These are phyloP conservation scores for Filobasidium wieringae DNA, from an alignment of 768 basidiomycete species.

Conservation along the genomic window DNA sequence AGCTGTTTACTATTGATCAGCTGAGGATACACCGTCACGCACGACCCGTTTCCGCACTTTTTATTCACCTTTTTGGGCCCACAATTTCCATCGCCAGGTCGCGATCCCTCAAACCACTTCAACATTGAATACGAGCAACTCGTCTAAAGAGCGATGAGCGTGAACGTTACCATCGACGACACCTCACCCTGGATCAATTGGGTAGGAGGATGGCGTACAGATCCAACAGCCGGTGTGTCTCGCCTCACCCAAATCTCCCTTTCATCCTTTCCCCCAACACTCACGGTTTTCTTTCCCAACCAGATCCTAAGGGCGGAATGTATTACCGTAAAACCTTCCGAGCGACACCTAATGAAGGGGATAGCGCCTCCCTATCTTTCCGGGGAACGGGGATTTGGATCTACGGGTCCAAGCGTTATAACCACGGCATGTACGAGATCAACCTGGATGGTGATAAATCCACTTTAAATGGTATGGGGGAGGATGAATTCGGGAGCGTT, in stretches of 20 bases:
- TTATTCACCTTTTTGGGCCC: not conserved
- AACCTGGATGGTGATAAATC: not conserved
- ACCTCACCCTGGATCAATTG: conserved; percentile 7
- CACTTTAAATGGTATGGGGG: not conserved
- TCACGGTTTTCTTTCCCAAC: not conserved
- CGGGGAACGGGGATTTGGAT: conserved; percentile 7
- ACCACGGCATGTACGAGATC: conserved; percentile 5
- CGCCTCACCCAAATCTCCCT: not conserved
- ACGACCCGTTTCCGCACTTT: too few species aligned
- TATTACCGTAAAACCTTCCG: not conserved
- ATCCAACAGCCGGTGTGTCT: not conserved
- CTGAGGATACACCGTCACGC: too few species aligned
- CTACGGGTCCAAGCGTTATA: not conserved
- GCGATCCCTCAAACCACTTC: not conserved
- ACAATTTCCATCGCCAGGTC: not conserved
- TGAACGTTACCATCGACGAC: conserved; percentile 10
- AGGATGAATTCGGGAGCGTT: not conserved
- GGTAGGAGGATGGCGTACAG: not conserved
- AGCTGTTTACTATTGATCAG: too few species aligned
- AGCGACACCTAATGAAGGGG: not conserved
- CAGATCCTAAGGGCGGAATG: not conserved
- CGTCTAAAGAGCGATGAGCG: not conserved
- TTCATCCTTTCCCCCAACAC: not conserved
- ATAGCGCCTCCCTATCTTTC: not conserved
- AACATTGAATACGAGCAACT: not conserved